Percentiles rank a stretch among this genome's conserved stretches.
Evolutionary conservation across 305 asterid species (phyloP).

Genomic region (Galium porrigens): DNA sequence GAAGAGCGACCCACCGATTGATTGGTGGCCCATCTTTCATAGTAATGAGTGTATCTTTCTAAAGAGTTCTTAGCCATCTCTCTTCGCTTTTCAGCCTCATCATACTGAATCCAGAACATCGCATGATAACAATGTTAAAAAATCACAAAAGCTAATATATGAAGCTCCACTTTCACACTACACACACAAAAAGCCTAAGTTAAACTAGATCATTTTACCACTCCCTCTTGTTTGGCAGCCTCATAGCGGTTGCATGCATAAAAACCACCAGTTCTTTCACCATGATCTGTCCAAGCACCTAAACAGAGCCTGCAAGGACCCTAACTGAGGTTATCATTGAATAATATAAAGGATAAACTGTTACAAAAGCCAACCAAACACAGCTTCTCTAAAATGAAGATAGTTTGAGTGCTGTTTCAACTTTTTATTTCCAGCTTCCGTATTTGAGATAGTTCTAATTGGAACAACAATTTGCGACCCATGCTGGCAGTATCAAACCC

Average conservation of each 20-base stretch:
- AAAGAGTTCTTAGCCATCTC: slow-evolving; percentile 96
- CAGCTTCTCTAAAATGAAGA: not conserved
- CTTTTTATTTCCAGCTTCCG: not conserved
- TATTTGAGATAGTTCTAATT: not conserved
- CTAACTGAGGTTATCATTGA: slow-evolving; percentile 14
- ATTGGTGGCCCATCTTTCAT: slow-evolving; percentile 97
- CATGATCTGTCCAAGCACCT: slow-evolving; percentile 85
- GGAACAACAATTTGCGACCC: not conserved
- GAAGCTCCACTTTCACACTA: slow-evolving; percentile 16
- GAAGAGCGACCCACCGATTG: slow-evolving; percentile 50
- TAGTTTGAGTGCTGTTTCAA: not conserved
- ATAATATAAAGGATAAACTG: slow-evolving; percentile 6
- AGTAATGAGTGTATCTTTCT: slow-evolving; percentile 88
- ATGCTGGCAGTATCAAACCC: not conserved
- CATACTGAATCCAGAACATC: slow-evolving; percentile 39
- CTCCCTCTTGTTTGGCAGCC: slow-evolving; percentile 88
- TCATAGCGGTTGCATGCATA: slow-evolving; percentile 91
- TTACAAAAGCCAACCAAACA: not conserved
- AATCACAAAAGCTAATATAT: slow-evolving; percentile 1
- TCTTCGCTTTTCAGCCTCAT: slow-evolving; percentile 80
- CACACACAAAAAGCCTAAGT: not conserved
- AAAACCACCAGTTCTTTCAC: slow-evolving; percentile 91
- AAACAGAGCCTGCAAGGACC: slow-evolving; percentile 68
- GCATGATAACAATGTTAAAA: slow-evolving; percentile 6
- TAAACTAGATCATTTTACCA: slow-evolving; percentile 34